phyloP scores from a whole-genome alignment of 305 asterid species.

The Stenogyne calaminthoides region DNA sequence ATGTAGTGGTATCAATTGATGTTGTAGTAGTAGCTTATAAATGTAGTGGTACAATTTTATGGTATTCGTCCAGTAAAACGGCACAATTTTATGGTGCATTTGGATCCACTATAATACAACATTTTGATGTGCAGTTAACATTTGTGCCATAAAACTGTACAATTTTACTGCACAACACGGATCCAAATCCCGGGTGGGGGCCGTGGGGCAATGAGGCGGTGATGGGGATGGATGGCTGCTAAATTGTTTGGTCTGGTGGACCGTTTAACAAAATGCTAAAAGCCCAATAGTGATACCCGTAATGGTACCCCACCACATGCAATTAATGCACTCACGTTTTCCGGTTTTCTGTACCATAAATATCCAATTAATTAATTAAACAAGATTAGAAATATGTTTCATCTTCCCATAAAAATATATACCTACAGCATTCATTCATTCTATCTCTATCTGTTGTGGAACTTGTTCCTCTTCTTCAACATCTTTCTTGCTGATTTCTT shows the following conservation, averaged over 20 bases:
- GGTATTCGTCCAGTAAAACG: too few species aligned
- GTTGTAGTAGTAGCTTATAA: too few species aligned
- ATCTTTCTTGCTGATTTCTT: constrained; percentile 39
- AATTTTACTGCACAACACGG: too few species aligned
- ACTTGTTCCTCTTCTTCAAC: constrained; percentile 39
- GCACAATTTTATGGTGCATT: too few species aligned
- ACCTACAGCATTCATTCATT: constrained; percentile 33
- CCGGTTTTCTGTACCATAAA: constrained; percentile 14
- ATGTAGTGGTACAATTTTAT: too few species aligned
- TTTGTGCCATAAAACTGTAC: too few species aligned
- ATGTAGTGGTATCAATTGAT: too few species aligned
- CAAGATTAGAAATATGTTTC: neutral
- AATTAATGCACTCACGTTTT: constrained; percentile 28
- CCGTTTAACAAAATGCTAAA: neutral
- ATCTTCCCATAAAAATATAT: neutral
- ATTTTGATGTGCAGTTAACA: too few species aligned
- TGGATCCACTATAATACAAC: too few species aligned
- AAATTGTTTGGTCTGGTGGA: neutral
- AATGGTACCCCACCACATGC: constrained; percentile 31
- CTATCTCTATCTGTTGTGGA: constrained; percentile 70
- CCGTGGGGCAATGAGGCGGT: neutral
- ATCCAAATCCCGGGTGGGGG: neutral
- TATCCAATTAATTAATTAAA: neutral
- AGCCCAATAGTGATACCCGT: constrained; percentile 10
- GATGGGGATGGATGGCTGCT: neutral